Percentiles rank a stretch among this genome's conserved stretches.
These are phyloP conservation scores for Sugiyamaella castrensis DNA, from an alignment of 1,139 yeast species.

Conservation along the genomic window DNA sequence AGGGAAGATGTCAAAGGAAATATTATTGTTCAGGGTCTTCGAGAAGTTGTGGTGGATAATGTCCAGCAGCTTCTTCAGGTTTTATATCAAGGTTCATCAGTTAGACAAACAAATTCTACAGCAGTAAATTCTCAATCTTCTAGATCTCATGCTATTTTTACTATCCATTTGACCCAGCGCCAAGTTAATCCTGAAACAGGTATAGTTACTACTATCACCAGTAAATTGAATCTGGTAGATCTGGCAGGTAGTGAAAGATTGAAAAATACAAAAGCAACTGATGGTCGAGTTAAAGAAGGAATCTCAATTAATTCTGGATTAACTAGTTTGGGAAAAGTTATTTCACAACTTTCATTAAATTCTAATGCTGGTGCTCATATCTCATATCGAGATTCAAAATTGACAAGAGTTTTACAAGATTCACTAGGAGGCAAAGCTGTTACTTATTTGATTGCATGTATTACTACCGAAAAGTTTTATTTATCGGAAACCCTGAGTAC, in stretches of 20 bases:
- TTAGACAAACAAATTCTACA: constrained; percentile 31
- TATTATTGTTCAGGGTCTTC: constrained; percentile 26
- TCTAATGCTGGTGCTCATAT: constrained; percentile 45
- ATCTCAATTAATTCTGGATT: constrained; percentile 72
- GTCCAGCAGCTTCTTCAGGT: constrained; percentile 22
- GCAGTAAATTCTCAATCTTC: constrained; percentile 32
- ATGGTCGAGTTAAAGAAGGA: constrained; percentile 55
- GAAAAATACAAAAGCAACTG: constrained; percentile 71
- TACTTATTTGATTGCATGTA: constrained; percentile 73
- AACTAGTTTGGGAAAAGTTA: constrained; percentile 77
- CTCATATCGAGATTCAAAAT: constrained; percentile 80
- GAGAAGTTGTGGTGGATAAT: constrained; percentile 25
- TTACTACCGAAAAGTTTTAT: constrained; percentile 56
- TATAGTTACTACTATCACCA: constrained; percentile 32
- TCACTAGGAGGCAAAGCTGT: constrained; percentile 80
- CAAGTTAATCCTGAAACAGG: constrained; percentile 24
- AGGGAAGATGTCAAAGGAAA: constrained; percentile 30
- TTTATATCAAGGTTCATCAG: constrained; percentile 27
- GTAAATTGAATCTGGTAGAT: constrained; percentile 70
- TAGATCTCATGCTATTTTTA: constrained; percentile 33
- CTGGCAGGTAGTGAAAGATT: constrained; percentile 86
- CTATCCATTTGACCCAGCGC: constrained; percentile 28
- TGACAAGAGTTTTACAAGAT: constrained; percentile 73
- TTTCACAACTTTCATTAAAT: constrained; percentile 57
- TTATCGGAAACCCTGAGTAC: constrained; percentile 74